A percentile compares a stretch with the other conserved stretches of the same genome.
Conservation (phyloP, 768 basidiomycete species). For the Hebeloma cylindrosporum region DNA sequence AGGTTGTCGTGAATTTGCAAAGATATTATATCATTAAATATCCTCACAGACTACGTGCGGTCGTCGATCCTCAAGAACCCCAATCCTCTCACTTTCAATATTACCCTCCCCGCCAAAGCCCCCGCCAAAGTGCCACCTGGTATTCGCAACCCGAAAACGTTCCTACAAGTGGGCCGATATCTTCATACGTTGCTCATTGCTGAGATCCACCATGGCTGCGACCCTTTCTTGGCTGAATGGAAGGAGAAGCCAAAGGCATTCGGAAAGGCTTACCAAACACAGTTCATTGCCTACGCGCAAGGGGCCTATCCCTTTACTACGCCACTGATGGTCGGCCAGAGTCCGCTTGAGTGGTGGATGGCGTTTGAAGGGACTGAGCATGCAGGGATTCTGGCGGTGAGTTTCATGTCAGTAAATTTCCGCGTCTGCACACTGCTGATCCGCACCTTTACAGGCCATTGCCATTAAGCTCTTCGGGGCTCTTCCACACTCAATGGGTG, state of each 20-base stretch:
- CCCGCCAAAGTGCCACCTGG: slow-evolving; percentile 22
- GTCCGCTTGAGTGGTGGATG: slow-evolving; percentile 25
- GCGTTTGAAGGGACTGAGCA: slow-evolving; percentile 20
- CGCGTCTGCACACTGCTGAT: background rate
- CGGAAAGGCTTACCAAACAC: slow-evolving; percentile 18
- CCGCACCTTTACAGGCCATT: slow-evolving; percentile 23
- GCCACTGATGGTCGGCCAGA: slow-evolving; percentile 19
- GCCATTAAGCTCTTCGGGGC: slow-evolving; percentile 33
- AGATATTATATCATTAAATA: background rate
- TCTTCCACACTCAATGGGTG: slow-evolving; percentile 38
- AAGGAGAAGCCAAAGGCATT: slow-evolving; percentile 20
- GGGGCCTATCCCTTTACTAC: slow-evolving; percentile 24
- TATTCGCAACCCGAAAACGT: slow-evolving; percentile 23
- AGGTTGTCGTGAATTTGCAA: background rate
- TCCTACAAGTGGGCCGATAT: slow-evolving; percentile 24
- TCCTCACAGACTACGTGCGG: slow-evolving; percentile 16
- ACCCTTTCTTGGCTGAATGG: slow-evolving; percentile 16
- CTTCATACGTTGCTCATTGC: slow-evolving; percentile 16
- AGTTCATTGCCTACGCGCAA: slow-evolving; percentile 29
- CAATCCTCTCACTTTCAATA: slow-evolving; percentile 26
- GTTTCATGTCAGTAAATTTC: slow-evolving; percentile 15
- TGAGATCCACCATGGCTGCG: slow-evolving; percentile 21
- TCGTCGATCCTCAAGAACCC: slow-evolving; percentile 28
- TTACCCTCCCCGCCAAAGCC: slow-evolving; percentile 20
- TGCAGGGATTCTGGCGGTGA: slow-evolving; percentile 31